Conservation (phyloP, 371 early-diverging fungal genomes). For the Saksenaea vasiformis region DNA sequence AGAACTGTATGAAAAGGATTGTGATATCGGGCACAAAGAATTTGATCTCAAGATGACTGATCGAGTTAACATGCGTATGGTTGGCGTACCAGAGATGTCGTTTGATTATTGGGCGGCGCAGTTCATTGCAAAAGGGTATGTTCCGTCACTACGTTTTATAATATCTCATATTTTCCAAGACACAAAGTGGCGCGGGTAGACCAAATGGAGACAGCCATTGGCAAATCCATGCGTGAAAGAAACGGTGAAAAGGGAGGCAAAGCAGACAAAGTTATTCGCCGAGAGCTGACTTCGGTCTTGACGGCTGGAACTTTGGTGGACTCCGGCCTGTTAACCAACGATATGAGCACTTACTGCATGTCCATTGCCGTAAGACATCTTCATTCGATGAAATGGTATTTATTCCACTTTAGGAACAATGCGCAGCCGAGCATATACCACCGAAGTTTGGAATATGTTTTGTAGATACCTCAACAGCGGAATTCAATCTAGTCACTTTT, state of each 20-base stretch:
- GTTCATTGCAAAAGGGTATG: conserved; percentile 94
- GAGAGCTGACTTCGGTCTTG: conserved; percentile 93
- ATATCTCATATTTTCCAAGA: conserved; percentile 11
- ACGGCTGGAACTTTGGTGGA: conserved; percentile 97
- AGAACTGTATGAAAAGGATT: conserved; percentile 99
- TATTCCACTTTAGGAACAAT: conserved; percentile 32
- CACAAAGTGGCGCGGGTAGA: conserved; percentile 98
- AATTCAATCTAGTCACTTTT: conserved; percentile 81
- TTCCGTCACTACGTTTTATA: background rate
- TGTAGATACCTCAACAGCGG: conserved; percentile 95
- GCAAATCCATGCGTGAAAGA: conserved; percentile 93
- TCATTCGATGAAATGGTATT: conserved; percentile 1
- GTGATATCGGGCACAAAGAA: conserved; percentile 95
- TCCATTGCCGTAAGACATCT: conserved; percentile 70
- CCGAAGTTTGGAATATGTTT: conserved; percentile 82
- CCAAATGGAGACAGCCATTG: conserved; percentile 97
- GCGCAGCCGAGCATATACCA: conserved; percentile 31
- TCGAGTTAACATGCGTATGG: conserved; percentile 99
- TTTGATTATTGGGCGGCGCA: conserved; percentile 97
- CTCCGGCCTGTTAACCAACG: conserved; percentile 80
- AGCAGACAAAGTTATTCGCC: conserved; percentile 89
- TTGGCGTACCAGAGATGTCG: conserved; percentile 96
- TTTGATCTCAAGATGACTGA: conserved; percentile 98
- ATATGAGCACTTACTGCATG: conserved; percentile 93
- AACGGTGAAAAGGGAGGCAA: conserved; percentile 38